phyloP scores from a whole-genome alignment of 2,329 filamentous ascomycete genomes.

The Gyromitra esculenta region DNA sequence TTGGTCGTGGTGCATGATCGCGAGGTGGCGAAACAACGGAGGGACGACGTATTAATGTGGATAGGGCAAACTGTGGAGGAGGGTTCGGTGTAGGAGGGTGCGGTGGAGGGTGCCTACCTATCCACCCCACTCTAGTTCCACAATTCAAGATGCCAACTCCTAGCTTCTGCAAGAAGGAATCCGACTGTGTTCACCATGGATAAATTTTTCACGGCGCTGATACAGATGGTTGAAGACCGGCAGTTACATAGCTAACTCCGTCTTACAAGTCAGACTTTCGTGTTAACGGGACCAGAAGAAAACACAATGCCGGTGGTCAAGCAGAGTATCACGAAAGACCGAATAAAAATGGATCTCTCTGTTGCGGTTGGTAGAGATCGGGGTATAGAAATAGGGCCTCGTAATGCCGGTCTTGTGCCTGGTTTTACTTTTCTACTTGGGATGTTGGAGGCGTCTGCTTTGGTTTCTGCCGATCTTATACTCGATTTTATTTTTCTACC shows the following conservation, averaged over 20 bases:
- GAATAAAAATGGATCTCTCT: background rate
- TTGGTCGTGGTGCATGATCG: background rate
- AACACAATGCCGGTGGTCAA: background rate
- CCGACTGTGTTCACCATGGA: background rate
- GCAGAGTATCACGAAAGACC: background rate
- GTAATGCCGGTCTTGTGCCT: background rate
- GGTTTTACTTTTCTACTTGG: background rate
- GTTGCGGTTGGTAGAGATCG: background rate
- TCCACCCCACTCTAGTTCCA: background rate
- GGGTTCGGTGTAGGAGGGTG: no score
- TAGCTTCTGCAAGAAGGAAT: background rate
- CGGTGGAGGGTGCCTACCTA: no score
- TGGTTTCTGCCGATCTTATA: background rate
- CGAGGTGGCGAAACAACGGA: background rate
- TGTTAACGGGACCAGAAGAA: background rate
- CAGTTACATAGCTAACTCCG: background rate
- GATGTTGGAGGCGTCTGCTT: background rate
- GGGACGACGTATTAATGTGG: background rate
- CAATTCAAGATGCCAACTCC: background rate
- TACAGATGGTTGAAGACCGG: background rate
- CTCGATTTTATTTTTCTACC: background rate
- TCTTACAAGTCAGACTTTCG: background rate
- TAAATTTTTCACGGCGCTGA: background rate
- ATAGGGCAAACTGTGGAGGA: background rate
- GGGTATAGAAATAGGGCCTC: background rate